Evolutionary conservation across 2,329 filamentous ascomycete species (phyloP), one percentile per base, ranked within the genome.

Genomic region (Metarhizium brunneum): DNA sequence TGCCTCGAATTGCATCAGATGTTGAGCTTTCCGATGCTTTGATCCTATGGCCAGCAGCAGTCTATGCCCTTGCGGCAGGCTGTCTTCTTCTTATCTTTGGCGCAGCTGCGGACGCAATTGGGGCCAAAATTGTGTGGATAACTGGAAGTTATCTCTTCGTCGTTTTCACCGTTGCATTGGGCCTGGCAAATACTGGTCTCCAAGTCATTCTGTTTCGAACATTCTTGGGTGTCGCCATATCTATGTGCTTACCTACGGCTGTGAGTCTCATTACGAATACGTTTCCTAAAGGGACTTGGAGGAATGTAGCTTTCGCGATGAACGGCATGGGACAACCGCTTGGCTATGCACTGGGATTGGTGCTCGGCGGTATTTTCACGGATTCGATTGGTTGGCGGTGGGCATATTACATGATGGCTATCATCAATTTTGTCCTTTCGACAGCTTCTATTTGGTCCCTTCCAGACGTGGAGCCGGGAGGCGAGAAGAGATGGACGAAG

Each of bases 201-300:
- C 70, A 74, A 53, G 57, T 74, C 47, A 73, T 73, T 8, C 54
- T 68, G 14, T 71, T 73, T 47, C 63, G 72, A 4, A 68, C 67
- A 0, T 52, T 71, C 0, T 62, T 69, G 0, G 72, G 72, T 5
- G 57, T 69, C 11, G 62, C 68, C 7, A 70, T 73, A 1, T 65
- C 71, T 2, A 70, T 73, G 61, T 71, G 69, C 53, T 59, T 73
- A 25, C 25, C 25, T 4, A 25, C 25, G 25, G 25, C 25, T 25
- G 25, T 25, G 25, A 25, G 25, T 25, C 25, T 25, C 25, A 25
- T 25, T 25, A 25, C 25, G 25, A 25, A 25, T 25, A 25, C 25
- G 25, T 25, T 25, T 25, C 25, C 25, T 25, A 25, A 25, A 25
- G 25, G 25, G 25, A 25, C 25, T 25, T 25, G 25, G 25, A 25